Evolutionary conservation across 768 basidiomycete species (phyloP), one percentile per base, ranked within the genome.

Genomic region (Pleurotus tuoliensis): DNA sequence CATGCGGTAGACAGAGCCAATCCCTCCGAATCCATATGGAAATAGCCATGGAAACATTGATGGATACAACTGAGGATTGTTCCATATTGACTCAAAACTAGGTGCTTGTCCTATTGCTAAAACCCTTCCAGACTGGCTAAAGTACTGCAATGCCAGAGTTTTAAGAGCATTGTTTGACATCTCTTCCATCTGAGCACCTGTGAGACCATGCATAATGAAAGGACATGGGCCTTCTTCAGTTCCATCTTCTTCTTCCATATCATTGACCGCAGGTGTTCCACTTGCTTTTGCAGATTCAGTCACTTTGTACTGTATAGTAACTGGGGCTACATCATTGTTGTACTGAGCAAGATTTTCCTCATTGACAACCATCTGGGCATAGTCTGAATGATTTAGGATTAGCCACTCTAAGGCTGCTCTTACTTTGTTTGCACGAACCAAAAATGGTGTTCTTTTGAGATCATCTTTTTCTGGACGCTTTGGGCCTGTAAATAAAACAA

Each of bases 11-110:
- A 55, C 15, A 8, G 54, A 25, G 15, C 69, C 69, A 22, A 71
- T 62, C 4, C 67, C 62, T 15, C 71, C 71, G n/a, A 62, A 25
- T 0, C 76, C 74, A 65, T 76, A 77, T 6, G 71, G 75, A 66
- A 72, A 78, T 1, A 78, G 50, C 69, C 70, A 72, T 1, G 68
- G 71, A 60, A 71, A 65, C 63, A 69, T 72, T 34, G 58, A 59
- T 1, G 69, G 69, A 50, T 20, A 20, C 20, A 20, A 20, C 12
- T 59, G 40, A 9, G 66, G 62, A 57, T 73, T 73, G 16, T 64
- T 50, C 27, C 54, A 64, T 3, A 64, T 54, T 25, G 64, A 64
- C 43, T 67, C 58, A 4, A 65, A 61, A 2, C 56, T 13, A 1
- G 43, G 18, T 1, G 25, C 41, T 46, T 65, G 63, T 7, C 65